phyloP scores from a whole-genome alignment of 768 basidiomycete species.

The Chalciporus chontae region DNA sequence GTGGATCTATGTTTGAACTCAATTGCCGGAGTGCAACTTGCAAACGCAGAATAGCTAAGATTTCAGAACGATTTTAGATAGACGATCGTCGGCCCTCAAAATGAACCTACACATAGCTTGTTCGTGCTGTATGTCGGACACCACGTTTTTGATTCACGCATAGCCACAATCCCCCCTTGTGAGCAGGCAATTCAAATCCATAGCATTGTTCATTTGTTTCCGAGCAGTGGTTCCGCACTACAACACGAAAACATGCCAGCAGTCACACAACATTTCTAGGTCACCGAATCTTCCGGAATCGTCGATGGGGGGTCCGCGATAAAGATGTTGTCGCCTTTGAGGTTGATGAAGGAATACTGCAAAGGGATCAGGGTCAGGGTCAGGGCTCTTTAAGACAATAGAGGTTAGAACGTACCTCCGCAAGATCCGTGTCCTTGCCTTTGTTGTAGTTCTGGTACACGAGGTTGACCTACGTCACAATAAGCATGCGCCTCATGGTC shows the following conservation, averaged over 20 bases:
- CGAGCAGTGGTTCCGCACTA: conserved; percentile 1
- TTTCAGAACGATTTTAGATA: too few relatives aligned
- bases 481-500: neutral
- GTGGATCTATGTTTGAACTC: too few relatives aligned
- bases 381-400: neutral
- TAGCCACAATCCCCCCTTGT: too few relatives aligned
- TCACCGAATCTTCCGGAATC: conserved; percentile 7
- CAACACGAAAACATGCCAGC: conserved; percentile 2
- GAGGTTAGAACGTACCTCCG: conserved; percentile 36
- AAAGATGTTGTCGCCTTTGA: conserved; percentile 48
- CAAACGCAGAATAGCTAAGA: too few relatives aligned
- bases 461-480: conserved; percentile 45
- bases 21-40: too few relatives aligned
- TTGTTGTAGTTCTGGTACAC: conserved; percentile 58
- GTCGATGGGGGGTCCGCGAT: conserved; percentile 25
- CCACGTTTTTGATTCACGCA: too few relatives aligned
- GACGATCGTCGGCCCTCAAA: too few relatives aligned
- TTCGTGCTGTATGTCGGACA: too few relatives aligned
- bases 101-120: too few relatives aligned
- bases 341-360: conserved; percentile 54
- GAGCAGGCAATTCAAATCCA: too few relatives aligned
- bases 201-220: conserved; percentile 12
- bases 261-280: conserved; percentile 7
- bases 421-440: conserved; percentile 42
- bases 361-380: neutral